A percentile compares a stretch with the other conserved stretches of the same genome.
These are phyloP conservation scores for Filobasidium wieringae DNA, from an alignment of 768 basidiomycete species.

Conservation along the genomic window DNA sequence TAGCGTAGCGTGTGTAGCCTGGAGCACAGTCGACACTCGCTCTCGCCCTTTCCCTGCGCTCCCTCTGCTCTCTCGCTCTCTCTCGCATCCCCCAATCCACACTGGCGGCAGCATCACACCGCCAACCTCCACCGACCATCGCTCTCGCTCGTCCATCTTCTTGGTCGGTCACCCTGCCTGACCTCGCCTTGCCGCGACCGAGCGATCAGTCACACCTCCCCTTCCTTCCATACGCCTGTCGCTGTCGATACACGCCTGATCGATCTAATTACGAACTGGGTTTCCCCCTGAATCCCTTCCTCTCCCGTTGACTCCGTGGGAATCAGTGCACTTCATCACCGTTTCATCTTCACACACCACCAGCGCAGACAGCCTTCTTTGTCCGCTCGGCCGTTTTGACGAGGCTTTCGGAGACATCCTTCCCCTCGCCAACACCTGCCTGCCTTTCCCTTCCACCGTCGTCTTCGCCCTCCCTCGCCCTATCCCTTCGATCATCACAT, in stretches of 20 bases:
- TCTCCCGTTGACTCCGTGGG: neutral
- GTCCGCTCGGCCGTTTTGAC: no score
- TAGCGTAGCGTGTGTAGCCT: no score
- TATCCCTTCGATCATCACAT: neutral
- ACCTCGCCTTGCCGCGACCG: neutral
- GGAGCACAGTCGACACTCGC: neutral
- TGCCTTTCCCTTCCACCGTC: conserved; percentile 1
- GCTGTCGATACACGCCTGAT: neutral
- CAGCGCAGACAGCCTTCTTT: neutral
- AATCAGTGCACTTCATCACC: neutral
- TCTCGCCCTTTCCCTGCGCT: neutral
- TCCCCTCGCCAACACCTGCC: neutral
- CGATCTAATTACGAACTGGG: neutral
- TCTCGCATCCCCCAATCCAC: neutral
- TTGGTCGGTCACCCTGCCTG: no score
- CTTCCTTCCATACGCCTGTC: neutral
- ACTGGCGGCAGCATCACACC: neutral
- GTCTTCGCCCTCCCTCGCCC: neutral
- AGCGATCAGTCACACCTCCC: neutral
- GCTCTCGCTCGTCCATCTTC: neutral
- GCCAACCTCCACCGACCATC: neutral
- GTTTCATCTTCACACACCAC: neutral
- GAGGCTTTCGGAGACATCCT: neutral
- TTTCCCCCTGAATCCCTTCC: neutral
- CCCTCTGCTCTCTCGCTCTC: neutral